Evolutionary conservation across 495 filamentous ascomycete species (phyloP).

Genomic region (Xanthoparmelia taractica): DNA sequence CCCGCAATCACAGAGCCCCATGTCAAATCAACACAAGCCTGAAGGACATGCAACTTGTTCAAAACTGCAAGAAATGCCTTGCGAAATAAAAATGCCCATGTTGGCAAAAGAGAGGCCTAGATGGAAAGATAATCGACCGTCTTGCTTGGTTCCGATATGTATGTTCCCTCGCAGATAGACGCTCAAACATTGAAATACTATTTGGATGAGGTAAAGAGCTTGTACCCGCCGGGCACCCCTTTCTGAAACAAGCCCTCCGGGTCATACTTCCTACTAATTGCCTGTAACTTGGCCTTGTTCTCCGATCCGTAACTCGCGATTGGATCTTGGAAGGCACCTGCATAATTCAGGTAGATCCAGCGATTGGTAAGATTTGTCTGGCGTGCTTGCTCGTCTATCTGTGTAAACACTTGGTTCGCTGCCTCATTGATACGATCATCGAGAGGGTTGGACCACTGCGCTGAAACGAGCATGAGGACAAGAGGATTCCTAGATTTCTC

Average conservation of each 20-base stretch:
- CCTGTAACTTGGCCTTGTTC: conserved; percentile 29
- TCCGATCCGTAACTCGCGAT: conserved; percentile 33
- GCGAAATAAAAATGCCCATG: too few relatives aligned
- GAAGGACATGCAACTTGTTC: too few relatives aligned
- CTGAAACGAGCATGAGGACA: conserved; percentile 3
- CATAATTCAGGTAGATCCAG: conserved; percentile 51
- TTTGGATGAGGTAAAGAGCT: too few relatives aligned
- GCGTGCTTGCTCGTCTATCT: conserved; percentile 32
- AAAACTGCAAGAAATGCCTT: too few relatives aligned
- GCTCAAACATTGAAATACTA: too few relatives aligned
- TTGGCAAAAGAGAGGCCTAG: too few relatives aligned
- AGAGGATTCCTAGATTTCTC: conserved; percentile 2
- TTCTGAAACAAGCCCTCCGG: conserved; percentile 33
- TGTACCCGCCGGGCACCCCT: conserved; percentile 37
- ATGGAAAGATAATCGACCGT: too few relatives aligned
- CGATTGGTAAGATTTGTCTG: conserved; percentile 37
- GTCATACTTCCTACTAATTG: conserved; percentile 32
- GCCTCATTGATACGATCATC: conserved; percentile 8
- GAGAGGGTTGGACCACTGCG: not conserved
- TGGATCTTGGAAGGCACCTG: conserved; percentile 33
- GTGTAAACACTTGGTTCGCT: not conserved
- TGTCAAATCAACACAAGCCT: too few relatives aligned
- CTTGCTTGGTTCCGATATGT: too few relatives aligned
- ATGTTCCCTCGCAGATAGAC: too few relatives aligned
- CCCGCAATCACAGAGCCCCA: too few relatives aligned